Conservation (phyloP, 768 basidiomycete genomes). For the Suillus occidentalis region DNA sequence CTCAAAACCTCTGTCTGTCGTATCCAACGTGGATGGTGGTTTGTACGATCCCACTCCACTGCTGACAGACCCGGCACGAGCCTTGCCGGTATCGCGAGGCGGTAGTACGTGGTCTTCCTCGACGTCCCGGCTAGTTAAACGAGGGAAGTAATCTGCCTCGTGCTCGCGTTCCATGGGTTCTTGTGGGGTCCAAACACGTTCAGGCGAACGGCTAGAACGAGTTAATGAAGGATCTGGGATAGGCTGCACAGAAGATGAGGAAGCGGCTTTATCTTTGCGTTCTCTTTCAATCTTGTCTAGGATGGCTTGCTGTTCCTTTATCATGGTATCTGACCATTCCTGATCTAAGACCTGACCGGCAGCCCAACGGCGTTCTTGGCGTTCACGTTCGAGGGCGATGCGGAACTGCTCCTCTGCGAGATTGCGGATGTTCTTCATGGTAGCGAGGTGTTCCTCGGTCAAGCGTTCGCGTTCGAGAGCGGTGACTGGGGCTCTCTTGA, state of each 20-base stretch:
- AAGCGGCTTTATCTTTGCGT: conserved; percentile 22
- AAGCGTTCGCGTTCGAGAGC: conserved; percentile 37
- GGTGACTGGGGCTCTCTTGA: conserved; percentile 42
- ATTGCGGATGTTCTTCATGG: conserved; percentile 44
- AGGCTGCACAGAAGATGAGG: conserved; percentile 11
- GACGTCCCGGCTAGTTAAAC: conserved; percentile 15
- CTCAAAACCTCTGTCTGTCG: conserved; percentile 19
- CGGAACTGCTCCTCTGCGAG: conserved; percentile 49
- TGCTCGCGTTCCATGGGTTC: conserved; percentile 25
- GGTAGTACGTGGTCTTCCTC: conserved; percentile 24
- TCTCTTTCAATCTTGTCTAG: conserved; percentile 48
- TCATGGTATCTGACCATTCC: conserved; percentile 35
- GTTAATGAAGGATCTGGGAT: conserved; percentile 4
- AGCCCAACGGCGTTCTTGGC: conserved; percentile 50
- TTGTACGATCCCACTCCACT: conserved; percentile 27
- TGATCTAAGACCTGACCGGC: conserved; percentile 36
- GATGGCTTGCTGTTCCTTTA: conserved; percentile 43
- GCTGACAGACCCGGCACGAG: conserved; percentile 27
- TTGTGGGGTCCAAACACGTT: conserved; percentile 23
- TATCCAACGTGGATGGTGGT: conserved; percentile 25
- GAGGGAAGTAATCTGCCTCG: conserved; percentile 21
- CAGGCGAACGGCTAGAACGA: conserved; percentile 16
- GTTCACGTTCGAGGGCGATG: conserved; percentile 45
- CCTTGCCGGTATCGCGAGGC: conserved; percentile 18
- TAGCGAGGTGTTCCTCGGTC: conserved; percentile 36